Evolutionary conservation across 257 asterid genomes (phyloP).

Genomic region (Nicotiana tomentosiformis): DNA sequence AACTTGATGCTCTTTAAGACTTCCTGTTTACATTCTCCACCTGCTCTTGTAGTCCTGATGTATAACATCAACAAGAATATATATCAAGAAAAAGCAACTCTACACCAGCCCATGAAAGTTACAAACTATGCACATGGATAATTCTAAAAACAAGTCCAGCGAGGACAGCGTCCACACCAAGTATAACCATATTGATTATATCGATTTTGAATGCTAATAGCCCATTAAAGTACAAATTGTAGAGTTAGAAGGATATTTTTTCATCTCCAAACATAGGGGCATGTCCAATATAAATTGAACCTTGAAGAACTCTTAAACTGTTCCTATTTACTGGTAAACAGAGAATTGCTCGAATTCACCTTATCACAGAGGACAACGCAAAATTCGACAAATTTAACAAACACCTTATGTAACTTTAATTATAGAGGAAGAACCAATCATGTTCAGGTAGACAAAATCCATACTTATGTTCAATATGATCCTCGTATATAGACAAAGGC

Average conservation of each 20-base stretch:
- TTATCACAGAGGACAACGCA: too few relatives aligned
- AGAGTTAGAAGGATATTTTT: neutral
- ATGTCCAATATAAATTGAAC: neutral
- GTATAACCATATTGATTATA: neutral
- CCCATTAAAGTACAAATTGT: neutral
- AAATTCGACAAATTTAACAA: too few relatives aligned
- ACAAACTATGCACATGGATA: neutral
- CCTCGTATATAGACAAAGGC: too few relatives aligned
- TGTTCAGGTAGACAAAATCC: too few relatives aligned
- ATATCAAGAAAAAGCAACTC: neutral
- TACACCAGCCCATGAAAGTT: too few relatives aligned
- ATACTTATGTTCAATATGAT: neutral
- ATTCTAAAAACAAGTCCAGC: too few relatives aligned
- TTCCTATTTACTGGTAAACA: neutral
- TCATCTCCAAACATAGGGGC: neutral
- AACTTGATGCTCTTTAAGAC: neutral
- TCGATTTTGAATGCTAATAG: neutral
- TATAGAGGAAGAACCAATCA: too few relatives aligned
- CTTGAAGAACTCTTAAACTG: neutral
- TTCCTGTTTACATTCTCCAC: neutral
- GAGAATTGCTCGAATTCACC: too few relatives aligned
- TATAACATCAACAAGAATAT: neutral
- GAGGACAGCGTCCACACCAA: too few relatives aligned
- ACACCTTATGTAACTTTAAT: too few relatives aligned
- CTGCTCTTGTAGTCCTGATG: neutral